Base-by-base conservation (phyloP, 2,329 filamentous ascomycete genomes). In the Bipolaris oryzae region DNA sequence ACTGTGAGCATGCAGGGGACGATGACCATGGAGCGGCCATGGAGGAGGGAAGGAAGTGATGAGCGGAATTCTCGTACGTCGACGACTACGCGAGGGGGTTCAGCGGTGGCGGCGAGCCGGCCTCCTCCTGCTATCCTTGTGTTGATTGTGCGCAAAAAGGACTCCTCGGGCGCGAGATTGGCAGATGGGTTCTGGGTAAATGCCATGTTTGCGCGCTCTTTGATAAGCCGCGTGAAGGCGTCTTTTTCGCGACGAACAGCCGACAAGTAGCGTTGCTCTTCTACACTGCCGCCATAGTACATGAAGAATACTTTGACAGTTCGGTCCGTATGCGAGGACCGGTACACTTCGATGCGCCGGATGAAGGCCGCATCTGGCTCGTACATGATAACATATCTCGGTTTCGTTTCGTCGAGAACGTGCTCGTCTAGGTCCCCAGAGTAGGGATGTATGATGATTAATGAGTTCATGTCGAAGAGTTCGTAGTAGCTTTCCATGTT, bases 381-480 rank as follows among this genome's bases (percentile, higher is more conserved):
- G 76, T 97, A 99, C 95, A 99, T 98, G 78, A 99, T 90, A 57
- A 99, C 92, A 76, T 97, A 97, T 58, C 91, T 88, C 33, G 95
- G 95, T 70, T 91, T 92, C 55, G 95, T 84, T 77, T 99, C 95
- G 74, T 99, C 94, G 1, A 99, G 84, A n/a, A 98, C 84, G 74
- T 96, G 91, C 73, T 98, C 95, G 74, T 99, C 95, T 80, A 94
- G 89, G 73, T 98, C 95, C 10, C 93, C 93, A 57, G 96, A 92
- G 74, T 96, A 99, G 1, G 95, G 90, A 74, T 98, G 95, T 16
- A 98, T 83, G 38, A 96, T 87, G 11, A 98, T 84, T 18, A 98
- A 81, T 64, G 96, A 91, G 65, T 91, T 85, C 87, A 96, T 95
- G 52, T 96, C 91, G 74, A 94, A 96, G 31, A 98, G 83, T 74